phyloP scores from a whole-genome alignment of 225 moss, liverwort and hornwort genomes.

The Thuidium tamariscinum region DNA sequence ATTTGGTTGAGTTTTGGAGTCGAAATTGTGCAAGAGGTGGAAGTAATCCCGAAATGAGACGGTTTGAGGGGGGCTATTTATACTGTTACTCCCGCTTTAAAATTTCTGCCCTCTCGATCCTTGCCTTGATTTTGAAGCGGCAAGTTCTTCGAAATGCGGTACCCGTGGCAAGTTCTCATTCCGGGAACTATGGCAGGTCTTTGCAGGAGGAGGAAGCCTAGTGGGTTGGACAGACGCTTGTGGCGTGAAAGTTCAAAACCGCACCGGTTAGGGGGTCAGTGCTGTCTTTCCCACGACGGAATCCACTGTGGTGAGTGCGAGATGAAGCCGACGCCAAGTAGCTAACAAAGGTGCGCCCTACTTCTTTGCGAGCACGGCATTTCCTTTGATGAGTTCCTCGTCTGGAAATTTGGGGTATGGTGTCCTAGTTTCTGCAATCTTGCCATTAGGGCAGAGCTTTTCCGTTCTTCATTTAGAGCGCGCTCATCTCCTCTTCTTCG shows the following conservation, averaged over 20 bases:
- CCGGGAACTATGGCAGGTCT: not conserved
- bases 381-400: not conserved
- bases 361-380: not conserved
- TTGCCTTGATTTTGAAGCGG: not conserved
- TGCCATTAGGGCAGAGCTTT: not conserved
- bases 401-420: not conserved
- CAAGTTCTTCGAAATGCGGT: not conserved
- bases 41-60: not conserved
- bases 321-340: not conserved
- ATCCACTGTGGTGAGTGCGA: not conserved
- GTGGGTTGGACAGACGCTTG: not conserved
- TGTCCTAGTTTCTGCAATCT: not conserved
- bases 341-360: not conserved
- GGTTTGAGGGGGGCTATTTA: not conserved
- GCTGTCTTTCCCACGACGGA: not conserved
- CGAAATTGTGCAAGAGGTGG: not conserved
- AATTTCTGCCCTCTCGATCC: not conserved
- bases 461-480: not conserved
- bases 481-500: not conserved
- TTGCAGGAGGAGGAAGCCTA: not conserved
- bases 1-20: not conserved
- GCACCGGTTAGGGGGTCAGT: not conserved
- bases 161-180: not conserved
- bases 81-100: not conserved
- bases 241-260: not conserved